phyloP scores from a whole-genome alignment of 768 basidiomycete genomes.

The Termitomyces sp. region DNA sequence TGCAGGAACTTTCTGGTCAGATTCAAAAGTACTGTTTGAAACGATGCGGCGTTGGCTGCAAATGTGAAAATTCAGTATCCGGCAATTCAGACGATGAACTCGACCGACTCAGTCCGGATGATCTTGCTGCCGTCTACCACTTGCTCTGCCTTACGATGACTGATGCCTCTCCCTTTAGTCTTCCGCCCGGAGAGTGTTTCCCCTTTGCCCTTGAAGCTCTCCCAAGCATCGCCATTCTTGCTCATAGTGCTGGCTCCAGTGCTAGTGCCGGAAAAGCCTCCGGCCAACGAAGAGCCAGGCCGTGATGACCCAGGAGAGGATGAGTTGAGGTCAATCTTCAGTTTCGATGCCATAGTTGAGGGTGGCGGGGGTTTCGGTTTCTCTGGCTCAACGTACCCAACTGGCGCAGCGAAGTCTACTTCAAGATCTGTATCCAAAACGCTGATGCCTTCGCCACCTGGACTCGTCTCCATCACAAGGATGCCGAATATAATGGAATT shows the following conservation, averaged over 20 bases:
- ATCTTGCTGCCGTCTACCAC: conserved; percentile 84
- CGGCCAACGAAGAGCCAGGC: conserved; percentile 69
- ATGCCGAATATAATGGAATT: conserved; percentile 94
- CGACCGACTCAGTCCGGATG: conserved; percentile 79
- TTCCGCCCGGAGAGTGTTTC: conserved; percentile 86
- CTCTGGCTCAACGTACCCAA: conserved; percentile 93
- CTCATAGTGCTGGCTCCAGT: conserved; percentile 49
- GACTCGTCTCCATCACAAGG: conserved; percentile 89
- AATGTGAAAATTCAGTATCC: conserved; percentile 10
- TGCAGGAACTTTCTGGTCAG: conserved; percentile 78
- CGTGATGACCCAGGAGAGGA: conserved; percentile 84
- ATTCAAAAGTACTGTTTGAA: conserved; percentile 72
- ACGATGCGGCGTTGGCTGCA: conserved; percentile 77
- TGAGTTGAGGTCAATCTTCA: conserved; percentile 89
- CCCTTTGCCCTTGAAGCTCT: conserved; percentile 94
- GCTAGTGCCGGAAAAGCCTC: conserved; percentile 53
- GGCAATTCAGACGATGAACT: neutral
- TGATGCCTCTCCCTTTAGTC: conserved; percentile 94
- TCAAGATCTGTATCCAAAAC: conserved; percentile 96
- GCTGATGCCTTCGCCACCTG: conserved; percentile 83
- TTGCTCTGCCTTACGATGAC: conserved; percentile 75
- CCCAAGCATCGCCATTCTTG: conserved; percentile 82
- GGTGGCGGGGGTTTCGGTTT: conserved; percentile 76
- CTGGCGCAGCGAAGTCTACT: conserved; percentile 93
- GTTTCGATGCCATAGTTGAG: conserved; percentile 92